These are phyloP conservation scores for Ceriops tagal DNA, from an alignment of 345 rosid genomes.

Conservation along the genomic window DNA sequence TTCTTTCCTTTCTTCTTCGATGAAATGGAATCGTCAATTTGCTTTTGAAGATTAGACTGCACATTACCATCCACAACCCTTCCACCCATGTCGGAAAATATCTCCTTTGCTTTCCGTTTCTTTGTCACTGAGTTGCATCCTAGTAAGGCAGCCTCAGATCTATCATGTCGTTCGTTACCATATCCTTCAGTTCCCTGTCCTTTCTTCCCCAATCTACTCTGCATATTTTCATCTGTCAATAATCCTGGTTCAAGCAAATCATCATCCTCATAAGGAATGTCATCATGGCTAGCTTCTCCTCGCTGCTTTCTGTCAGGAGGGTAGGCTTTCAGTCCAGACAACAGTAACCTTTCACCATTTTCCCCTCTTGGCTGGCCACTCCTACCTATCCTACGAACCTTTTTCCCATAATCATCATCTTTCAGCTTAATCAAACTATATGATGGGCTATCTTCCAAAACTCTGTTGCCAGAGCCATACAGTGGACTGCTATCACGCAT, in stretches of 20 bases:
- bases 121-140: slow-evolving; percentile 53
- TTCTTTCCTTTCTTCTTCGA: slow-evolving; percentile 66
- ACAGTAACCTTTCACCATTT: slow-evolving; percentile 39
- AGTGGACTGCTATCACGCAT: slow-evolving; percentile 52
- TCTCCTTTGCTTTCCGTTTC: slow-evolving; percentile 67
- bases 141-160: slow-evolving; percentile 44
- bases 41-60: slow-evolving; percentile 32
- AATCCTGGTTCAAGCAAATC: slow-evolving; percentile 39
- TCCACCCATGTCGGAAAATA: slow-evolving; percentile 39
- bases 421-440: slow-evolving; percentile 31
- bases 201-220: slow-evolving; percentile 46
- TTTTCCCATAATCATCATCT: slow-evolving; percentile 43
- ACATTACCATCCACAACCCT: slow-evolving; percentile 41
- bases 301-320: slow-evolving; percentile 51
- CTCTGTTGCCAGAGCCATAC: slow-evolving; percentile 37
- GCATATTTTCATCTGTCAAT: slow-evolving; percentile 37
- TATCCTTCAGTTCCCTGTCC: slow-evolving; percentile 41
- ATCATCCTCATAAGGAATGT: slow-evolving; percentile 48
- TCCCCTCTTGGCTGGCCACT: slow-evolving; percentile 52
- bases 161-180: slow-evolving; percentile 44
- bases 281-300: slow-evolving; percentile 34
- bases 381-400: slow-evolving; percentile 35
- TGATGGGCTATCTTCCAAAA: slow-evolving; percentile 37
- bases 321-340: slow-evolving; percentile 41
- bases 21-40: slow-evolving; percentile 41